These are phyloP conservation scores for Cercospora citrullina DNA, from an alignment of 2,329 filamentous ascomycete species.

Conservation along the genomic window DNA sequence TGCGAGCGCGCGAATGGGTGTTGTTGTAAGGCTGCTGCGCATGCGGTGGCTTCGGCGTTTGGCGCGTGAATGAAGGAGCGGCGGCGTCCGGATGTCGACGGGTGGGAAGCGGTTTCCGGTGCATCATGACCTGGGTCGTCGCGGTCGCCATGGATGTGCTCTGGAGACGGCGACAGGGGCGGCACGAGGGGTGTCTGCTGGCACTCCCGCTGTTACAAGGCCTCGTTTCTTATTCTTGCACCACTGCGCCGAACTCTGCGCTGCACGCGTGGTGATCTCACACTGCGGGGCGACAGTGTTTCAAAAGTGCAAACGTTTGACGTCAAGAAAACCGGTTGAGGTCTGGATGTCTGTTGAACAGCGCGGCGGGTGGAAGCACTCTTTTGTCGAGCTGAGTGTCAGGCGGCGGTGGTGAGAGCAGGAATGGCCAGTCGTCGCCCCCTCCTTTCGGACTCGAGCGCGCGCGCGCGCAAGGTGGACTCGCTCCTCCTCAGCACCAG, in stretches of 20 bases:
- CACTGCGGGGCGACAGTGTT: slow-evolving; percentile 3
- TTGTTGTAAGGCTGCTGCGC: slow-evolving; percentile 16
- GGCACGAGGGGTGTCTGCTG: background rate
- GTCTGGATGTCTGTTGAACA: background rate
- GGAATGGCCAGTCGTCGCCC: background rate
- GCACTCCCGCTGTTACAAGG: background rate
- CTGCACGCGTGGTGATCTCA: slow-evolving; percentile 4
- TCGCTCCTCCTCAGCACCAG: background rate
- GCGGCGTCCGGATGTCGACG: slow-evolving; percentile 9
- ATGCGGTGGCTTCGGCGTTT: slow-evolving; percentile 21
- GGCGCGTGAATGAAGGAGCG: slow-evolving; percentile 4
- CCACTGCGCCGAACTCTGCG: slow-evolving; percentile 5
- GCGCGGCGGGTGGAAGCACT: background rate
- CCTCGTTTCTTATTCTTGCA: background rate
- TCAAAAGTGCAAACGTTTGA: slow-evolving; percentile 3
- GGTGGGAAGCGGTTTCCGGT: slow-evolving; percentile 12
- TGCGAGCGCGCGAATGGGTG: slow-evolving; percentile 52
- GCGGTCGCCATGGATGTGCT: slow-evolving; percentile 6
- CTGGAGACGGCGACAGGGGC: background rate
- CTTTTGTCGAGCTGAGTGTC: background rate
- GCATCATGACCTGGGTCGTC: slow-evolving; percentile 12
- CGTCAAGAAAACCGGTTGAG: background rate
- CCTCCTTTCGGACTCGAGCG: background rate
- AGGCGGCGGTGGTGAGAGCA: background rate
- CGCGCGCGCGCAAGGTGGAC: background rate